Evolutionary conservation across 768 basidiomycete genomes (phyloP), one percentile per base, ranked within the genome.

Genomic region (Imleria badia): DNA sequence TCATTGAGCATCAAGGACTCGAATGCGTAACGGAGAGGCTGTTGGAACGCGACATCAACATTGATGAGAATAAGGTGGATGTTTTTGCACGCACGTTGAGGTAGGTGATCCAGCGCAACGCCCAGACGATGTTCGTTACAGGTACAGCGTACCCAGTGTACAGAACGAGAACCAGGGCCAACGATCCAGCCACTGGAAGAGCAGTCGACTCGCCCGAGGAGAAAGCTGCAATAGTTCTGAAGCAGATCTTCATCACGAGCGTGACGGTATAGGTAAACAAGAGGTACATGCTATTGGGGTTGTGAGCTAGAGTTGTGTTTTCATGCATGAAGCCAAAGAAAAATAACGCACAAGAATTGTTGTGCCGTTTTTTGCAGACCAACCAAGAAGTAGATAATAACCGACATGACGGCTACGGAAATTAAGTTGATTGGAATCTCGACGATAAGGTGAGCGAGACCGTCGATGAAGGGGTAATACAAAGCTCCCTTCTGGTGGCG

Each of bases 171-270:
- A 70, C 67, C 49, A 79, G 66, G 34, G 75, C 66, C 51, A 68
- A 50, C 52, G 78, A 40, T 6, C 64, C 71, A 0, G 71, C 62
- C 2, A 68, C 38, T 4, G 72, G 64, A 39, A 71, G 52, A 10
- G 87, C 85, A 1, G 80, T 76, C 0, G 84, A 78, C 39, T 81
- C 78, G 17, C 73, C 69, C 35, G 73, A 72, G 62, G 84, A 83
- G 15, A 73, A 74, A 0, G 86, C 82, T 1, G 85, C 83, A 29
- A 87, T 61, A 0, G 74, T 74, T 38, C 91, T 78, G 79, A 90
- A 94, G 77, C 83, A 91, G 0, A 81, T 79, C 64, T 85, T 87
- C 83, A 92, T 87, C 8, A 82, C 74, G 31, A 89, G 48, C 23
- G 84, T 78, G 60, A 83, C 76, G 5, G 74, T 68, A 49, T 82